Conservation (phyloP, 306 rosid species). For the Dicorynia guianensis region DNA sequence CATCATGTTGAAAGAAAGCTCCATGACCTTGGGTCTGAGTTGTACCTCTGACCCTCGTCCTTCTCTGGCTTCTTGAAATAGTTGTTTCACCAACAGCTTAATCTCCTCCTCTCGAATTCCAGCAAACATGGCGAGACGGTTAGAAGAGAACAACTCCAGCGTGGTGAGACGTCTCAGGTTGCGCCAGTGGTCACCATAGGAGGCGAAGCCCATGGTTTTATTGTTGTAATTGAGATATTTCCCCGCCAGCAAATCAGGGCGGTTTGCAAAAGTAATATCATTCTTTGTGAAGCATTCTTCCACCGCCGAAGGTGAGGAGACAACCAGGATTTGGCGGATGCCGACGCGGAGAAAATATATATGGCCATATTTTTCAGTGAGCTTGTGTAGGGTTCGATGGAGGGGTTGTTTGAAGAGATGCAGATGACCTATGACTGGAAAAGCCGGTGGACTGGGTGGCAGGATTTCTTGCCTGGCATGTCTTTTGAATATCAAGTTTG, state of each 20-base stretch:
- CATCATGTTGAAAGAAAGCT: constrained; percentile 42
- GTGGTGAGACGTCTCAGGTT: constrained; percentile 42
- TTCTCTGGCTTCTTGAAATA: background rate
- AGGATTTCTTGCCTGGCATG: constrained; percentile 8
- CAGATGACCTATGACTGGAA: constrained; percentile 54
- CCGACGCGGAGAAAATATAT: constrained; percentile 41
- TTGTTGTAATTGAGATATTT: constrained; percentile 40
- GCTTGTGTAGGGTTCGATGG: constrained; percentile 34
- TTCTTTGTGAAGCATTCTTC: constrained; percentile 46
- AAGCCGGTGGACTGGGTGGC: constrained; percentile 41
- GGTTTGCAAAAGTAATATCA: constrained; percentile 47
- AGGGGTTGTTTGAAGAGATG: constrained; percentile 48
- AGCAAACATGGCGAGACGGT: constrained; percentile 3
- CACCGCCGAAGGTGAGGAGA: background rate
- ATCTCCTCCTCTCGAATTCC: constrained; percentile 24
- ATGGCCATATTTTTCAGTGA: constrained; percentile 37
- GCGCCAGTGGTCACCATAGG: constrained; percentile 55
- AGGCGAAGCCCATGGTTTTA: constrained; percentile 18
- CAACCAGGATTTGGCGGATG: constrained; percentile 26
- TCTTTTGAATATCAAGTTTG: background rate
- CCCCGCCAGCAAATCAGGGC: constrained; percentile 28
- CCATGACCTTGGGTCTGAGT: constrained; percentile 23
- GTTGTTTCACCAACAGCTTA: constrained; percentile 23
- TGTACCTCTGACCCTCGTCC: constrained; percentile 14
- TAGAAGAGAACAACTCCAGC: constrained; percentile 33